A percentile compares a stretch with the other conserved stretches of the same genome.
Conservation (phyloP, 2,329 filamentous ascomycete species). For the Scytalidium lignicola region DNA sequence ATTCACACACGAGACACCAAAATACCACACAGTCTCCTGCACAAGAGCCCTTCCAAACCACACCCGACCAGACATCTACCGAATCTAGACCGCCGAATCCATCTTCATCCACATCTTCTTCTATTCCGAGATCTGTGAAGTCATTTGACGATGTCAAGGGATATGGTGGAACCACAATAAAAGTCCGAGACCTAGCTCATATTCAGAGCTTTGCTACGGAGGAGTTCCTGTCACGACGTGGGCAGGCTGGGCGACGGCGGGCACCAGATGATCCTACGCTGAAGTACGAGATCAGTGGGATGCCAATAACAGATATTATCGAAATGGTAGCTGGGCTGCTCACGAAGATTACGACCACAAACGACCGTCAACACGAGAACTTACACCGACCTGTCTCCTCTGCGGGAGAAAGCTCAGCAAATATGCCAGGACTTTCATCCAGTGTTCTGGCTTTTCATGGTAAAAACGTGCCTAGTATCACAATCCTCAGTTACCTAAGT, state of each 20-base stretch:
- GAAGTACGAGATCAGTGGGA: slow-evolving; percentile 91
- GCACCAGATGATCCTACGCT: slow-evolving; percentile 42
- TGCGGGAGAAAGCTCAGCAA: slow-evolving; percentile 46
- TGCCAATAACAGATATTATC: slow-evolving; percentile 96
- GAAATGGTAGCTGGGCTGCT: slow-evolving; percentile 97
- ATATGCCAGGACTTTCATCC: slow-evolving; percentile 58
- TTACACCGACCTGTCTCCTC: slow-evolving; percentile 69
- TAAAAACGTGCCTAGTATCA: slow-evolving; percentile 96
- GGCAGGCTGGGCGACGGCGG: slow-evolving; percentile 43
- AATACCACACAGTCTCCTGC: slow-evolving; percentile 14
- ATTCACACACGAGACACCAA: slow-evolving; percentile 17
- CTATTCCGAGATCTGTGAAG: slow-evolving; percentile 20
- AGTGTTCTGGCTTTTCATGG: slow-evolving; percentile 93
- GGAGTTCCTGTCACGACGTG: slow-evolving; percentile 59
- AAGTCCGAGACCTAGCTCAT: slow-evolving; percentile 83
- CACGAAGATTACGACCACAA: slow-evolving; percentile 95
- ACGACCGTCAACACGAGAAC: slow-evolving; percentile 89
- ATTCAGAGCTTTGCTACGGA: slow-evolving; percentile 84
- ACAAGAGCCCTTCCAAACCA: not conserved
- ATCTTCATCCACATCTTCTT: slow-evolving; percentile 8
- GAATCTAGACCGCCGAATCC: slow-evolving; percentile 2
- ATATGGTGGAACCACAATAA: slow-evolving; percentile 49
- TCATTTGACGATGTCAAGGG: slow-evolving; percentile 32
- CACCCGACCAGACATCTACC: slow-evolving; percentile 6
- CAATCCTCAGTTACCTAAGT: slow-evolving; percentile 90